Conservation (phyloP, 164 flowering plant genomes). For the Umbilicus rupestris region DNA sequence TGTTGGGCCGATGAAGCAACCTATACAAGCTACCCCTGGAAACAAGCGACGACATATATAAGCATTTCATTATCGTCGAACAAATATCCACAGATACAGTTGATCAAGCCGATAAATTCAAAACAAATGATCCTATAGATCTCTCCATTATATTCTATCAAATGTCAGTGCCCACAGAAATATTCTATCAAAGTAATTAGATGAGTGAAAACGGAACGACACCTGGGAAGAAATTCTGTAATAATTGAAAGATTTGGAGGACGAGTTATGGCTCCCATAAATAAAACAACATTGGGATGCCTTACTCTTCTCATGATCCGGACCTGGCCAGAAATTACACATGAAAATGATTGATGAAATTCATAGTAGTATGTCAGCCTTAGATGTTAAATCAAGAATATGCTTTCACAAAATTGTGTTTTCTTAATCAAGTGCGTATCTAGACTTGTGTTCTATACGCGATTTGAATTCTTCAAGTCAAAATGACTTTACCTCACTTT, state of each 20-base stretch:
- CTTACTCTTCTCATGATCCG: slow-evolving; percentile 81
- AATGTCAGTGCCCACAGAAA: background rate
- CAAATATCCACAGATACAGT: background rate
- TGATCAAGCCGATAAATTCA: too few species aligned
- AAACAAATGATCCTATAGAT: background rate
- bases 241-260: slow-evolving; percentile 90
- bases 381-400: background rate
- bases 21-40: slow-evolving; percentile 94
- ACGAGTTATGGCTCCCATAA: slow-evolving; percentile 98
- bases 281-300: slow-evolving; percentile 98
- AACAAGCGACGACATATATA: slow-evolving; percentile 13
- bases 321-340: slow-evolving; percentile 41
- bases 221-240: slow-evolving; percentile 99
- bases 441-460: background rate
- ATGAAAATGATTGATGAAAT: background rate
- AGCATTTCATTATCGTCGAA: slow-evolving; percentile 14
- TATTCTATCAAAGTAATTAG: background rate
- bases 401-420: too few species aligned
- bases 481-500: slow-evolving; percentile 59
- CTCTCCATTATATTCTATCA: background rate
- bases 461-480: background rate
- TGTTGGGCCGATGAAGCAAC: slow-evolving; percentile 75
- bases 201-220: background rate
- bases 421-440: too few species aligned
- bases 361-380: background rate